Evolutionary conservation across 2,329 filamentous ascomycete genomes (phyloP).

Genomic region (Grosmannia serpens): DNA sequence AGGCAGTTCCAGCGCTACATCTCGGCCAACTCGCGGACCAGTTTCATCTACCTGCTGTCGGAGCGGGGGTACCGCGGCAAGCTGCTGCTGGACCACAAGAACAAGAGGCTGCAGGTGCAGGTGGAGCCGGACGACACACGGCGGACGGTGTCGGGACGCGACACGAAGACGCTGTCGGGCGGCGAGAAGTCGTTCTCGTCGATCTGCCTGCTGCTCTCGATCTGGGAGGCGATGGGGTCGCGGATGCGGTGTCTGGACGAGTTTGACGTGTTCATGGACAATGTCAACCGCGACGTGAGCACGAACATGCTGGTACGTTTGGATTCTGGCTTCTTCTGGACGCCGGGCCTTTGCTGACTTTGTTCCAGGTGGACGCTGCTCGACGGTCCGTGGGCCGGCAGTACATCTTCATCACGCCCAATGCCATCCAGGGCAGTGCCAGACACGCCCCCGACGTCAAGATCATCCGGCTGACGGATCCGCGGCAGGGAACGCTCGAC

Average conservation of each 20-base stretch:
- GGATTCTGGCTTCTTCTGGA: background rate
- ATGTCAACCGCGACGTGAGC: constrained; percentile 83
- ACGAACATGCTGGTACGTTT: constrained; percentile 78
- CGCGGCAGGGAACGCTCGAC: constrained; percentile 40
- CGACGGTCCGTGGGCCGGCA: constrained; percentile 80
- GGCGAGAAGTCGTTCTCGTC: constrained; percentile 98
- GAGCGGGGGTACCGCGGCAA: constrained; percentile 82
- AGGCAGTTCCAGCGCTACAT: constrained; percentile 72
- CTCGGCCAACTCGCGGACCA: constrained; percentile 71
- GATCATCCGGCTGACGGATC: constrained; percentile 59
- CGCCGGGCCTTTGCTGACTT: constrained; percentile 11
- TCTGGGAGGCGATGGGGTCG: constrained; percentile 98
- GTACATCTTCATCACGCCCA: constrained; percentile 93
- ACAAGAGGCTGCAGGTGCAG: constrained; percentile 64
- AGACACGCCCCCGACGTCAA: constrained; percentile 58
- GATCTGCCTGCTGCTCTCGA: constrained; percentile 79
- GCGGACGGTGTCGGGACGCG: constrained; percentile 57
- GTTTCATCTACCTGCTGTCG: constrained; percentile 79
- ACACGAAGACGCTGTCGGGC: constrained; percentile 79
- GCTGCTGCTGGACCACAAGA: constrained; percentile 64
- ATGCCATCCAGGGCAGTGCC: constrained; percentile 57
- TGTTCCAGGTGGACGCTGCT: constrained; percentile 61
- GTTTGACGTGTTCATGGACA: constrained; percentile 99
- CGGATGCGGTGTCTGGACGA: constrained; percentile 92
- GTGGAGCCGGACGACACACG: constrained; percentile 63